Evolutionary conservation across 78 protist genomes (phyloP), one percentile per base, ranked within the genome.

Genomic region (Dictyostelium intermedium): DNA sequence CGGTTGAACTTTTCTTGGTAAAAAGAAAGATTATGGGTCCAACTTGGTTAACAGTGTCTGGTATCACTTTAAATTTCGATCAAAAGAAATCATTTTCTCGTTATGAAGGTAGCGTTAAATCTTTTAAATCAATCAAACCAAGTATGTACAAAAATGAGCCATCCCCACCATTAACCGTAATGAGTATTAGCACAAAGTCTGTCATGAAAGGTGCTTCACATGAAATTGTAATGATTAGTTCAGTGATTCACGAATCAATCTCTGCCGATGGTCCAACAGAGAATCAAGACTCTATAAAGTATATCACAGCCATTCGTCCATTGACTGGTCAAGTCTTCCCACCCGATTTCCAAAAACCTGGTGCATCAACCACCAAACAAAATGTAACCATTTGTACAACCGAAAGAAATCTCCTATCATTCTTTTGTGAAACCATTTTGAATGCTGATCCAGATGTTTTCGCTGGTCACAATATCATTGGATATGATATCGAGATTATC

Each of bases 1-100:
- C 82, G 25, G 18, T 91, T 0, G 99, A 98, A 96, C 53, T 32
- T 6, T 94, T 98, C 78, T 27, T 98, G 2, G 1, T 98, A 30
- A 95, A 98, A 78, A 83, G 96, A 25, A 39, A 84, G 47, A 77
- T 98, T 32, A 97, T 84, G 98, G 99, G 99, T 8, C 99, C 99
- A 11, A 78, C 97, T 91, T 98, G 98, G 99, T 70, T 98, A 30
- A 20, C 60, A 13, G 20, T 81, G 5, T 53, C 56, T 60, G 73
- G 41, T 39, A 25, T 32, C 13, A n/a, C 39, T 32, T 47, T 61
- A 35, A 63, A 32, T 37, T 85, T 61, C 56, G 79, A 83, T 89
- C 45, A 53, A 83, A 32, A 83, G 60, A 92, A 16, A 84, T 84
- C 96, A 37, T 79, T 34, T 6, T 82, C 84, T 82, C 37, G 93